Conservation (phyloP, 129 eudicot genomes). For the Lactuca saligna region DNA sequence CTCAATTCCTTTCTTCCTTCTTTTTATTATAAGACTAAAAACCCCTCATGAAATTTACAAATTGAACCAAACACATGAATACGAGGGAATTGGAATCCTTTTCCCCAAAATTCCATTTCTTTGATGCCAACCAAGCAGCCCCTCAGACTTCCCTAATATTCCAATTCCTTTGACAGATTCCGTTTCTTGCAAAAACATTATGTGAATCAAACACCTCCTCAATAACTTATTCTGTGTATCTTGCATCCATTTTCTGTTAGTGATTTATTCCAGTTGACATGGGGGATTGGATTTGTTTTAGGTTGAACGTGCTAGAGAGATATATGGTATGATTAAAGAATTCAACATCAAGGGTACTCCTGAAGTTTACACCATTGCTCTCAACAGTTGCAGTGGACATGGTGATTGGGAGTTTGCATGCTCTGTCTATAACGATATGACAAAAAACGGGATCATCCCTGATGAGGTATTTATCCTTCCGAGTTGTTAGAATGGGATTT, state of each 20-base stretch:
- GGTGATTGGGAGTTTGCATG: constrained; percentile 97
- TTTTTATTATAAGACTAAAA: too few relatives aligned
- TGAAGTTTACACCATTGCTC: constrained; percentile 96
- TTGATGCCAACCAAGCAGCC: too few relatives aligned
- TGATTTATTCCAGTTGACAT: not conserved
- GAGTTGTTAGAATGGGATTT: not conserved
- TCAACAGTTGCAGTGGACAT: constrained; percentile 78
- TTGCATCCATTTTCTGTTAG: constrained; percentile 16
- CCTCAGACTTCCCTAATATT: too few relatives aligned
- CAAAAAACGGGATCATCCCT: constrained; percentile 64
- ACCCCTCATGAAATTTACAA: too few relatives aligned
- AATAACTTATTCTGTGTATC: not conserved
- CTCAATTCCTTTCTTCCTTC: too few relatives aligned
- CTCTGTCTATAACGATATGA: constrained; percentile 77
- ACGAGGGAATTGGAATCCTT: too few relatives aligned
- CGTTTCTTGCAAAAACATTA: too few relatives aligned
- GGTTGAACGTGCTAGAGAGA: constrained; percentile 81
- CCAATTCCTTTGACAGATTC: too few relatives aligned
- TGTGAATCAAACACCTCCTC: too few relatives aligned
- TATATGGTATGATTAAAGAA: constrained; percentile 71
- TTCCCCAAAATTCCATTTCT: too few relatives aligned
- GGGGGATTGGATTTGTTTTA: constrained; percentile 24
- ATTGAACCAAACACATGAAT: too few relatives aligned
- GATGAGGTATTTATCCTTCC: constrained; percentile 67
- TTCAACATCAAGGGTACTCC: constrained; percentile 89